phyloP scores from a whole-genome alignment of 2,329 filamentous ascomycete genomes.

The Rutstroemia sp. region DNA sequence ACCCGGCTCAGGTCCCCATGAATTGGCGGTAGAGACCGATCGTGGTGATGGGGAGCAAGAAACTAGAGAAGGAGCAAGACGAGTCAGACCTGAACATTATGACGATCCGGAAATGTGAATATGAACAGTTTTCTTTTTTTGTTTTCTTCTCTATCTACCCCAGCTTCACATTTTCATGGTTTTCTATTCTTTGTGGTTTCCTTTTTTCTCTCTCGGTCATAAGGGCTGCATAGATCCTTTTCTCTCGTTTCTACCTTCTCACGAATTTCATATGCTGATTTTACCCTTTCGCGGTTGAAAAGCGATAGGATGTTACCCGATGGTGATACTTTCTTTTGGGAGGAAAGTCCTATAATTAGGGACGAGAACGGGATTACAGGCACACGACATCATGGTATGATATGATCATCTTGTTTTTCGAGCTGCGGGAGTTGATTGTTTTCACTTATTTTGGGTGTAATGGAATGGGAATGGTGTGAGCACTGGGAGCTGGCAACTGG shows the following conservation, averaged over 20 bases:
- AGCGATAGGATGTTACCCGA: background rate
- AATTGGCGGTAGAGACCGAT: too few species aligned
- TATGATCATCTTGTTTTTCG: too few species aligned
- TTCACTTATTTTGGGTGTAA: too few species aligned
- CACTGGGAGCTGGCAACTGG: too few species aligned
- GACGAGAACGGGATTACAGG: background rate
- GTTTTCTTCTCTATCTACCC: background rate
- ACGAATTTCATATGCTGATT: background rate
- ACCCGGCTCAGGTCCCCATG: too few species aligned
- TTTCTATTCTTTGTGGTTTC: background rate
- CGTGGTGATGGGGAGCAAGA: too few species aligned
- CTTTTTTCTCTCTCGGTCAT: background rate
- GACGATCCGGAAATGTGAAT: slow-evolving; percentile 6
- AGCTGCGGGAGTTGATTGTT: too few species aligned
- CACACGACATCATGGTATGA: too few species aligned
- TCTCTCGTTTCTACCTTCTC: too few species aligned
- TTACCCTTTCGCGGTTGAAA: background rate
- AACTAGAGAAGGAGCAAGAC: too few species aligned
- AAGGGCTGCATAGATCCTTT: too few species aligned
- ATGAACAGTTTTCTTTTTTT: background rate
- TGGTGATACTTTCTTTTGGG: background rate
- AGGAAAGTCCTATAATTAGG: background rate
- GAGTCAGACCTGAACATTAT: background rate
- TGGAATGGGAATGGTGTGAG: too few species aligned
- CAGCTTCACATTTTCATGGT: background rate